Conservation (phyloP, 805 yeast species). For the Kregervanrija fluxuum region DNA sequence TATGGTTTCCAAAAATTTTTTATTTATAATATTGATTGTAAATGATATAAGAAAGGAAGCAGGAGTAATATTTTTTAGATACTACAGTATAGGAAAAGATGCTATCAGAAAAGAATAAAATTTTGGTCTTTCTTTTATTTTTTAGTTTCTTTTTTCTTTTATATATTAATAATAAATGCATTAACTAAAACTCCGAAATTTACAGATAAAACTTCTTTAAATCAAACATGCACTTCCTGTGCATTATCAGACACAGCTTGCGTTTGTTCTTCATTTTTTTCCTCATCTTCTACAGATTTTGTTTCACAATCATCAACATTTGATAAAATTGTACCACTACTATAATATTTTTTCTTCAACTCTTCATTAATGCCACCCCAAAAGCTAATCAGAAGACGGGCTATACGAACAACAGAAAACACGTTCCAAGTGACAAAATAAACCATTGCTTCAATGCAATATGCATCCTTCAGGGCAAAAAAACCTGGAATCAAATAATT, state of each 20-base stretch:
- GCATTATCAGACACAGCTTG: background rate
- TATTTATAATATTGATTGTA: too few species aligned
- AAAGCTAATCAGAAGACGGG: background rate
- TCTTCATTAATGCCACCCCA: slow-evolving; percentile 5
- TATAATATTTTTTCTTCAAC: slow-evolving; percentile 22
- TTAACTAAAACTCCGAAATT: too few species aligned
- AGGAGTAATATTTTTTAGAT: too few species aligned
- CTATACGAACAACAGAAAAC: background rate
- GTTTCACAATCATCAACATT: slow-evolving; percentile 17
- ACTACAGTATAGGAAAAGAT: too few species aligned
- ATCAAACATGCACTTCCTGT: too few species aligned
- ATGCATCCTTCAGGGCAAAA: background rate
- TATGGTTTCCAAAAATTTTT: too few species aligned
- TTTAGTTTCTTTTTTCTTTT: too few species aligned
- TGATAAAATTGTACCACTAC: slow-evolving; percentile 18
- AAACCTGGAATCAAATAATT: background rate
- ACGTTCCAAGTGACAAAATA: background rate
- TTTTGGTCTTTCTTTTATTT: too few species aligned
- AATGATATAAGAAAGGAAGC: too few species aligned
- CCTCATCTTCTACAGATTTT: slow-evolving; percentile 13
- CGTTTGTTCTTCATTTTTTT: slow-evolving; percentile 3
- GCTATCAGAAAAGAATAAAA: too few species aligned
- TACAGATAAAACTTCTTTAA: too few species aligned
- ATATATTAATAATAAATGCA: too few species aligned
- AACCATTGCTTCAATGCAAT: background rate